phyloP scores from a whole-genome alignment of 1,284 basidiomycete species.

The Austropuccinia psidii region DNA sequence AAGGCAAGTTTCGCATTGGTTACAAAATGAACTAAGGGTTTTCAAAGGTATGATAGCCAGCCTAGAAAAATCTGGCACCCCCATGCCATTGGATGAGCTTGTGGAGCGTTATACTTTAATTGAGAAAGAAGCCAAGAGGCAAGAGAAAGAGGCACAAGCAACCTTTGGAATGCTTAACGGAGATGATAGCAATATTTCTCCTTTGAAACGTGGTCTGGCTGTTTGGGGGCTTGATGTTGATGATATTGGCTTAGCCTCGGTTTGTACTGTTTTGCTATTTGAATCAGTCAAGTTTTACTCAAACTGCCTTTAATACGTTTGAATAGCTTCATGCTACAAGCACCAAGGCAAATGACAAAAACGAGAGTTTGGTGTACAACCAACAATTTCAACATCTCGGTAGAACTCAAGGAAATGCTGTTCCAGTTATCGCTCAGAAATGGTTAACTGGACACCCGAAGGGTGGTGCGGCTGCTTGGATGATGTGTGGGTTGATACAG shows the following conservation, averaged over 20 bases:
- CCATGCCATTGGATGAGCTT: constrained; percentile 62
- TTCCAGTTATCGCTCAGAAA: constrained; percentile 95
- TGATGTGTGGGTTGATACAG: constrained; percentile 86
- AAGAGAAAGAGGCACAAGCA: constrained; percentile 79
- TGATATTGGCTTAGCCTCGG: constrained; percentile 60
- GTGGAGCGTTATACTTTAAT: constrained; percentile 66
- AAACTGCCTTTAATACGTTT: no score
- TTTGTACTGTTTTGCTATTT: constrained; percentile 52
- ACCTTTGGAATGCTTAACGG: constrained; percentile 94
- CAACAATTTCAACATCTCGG: constrained; percentile 78
- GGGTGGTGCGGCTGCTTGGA: constrained; percentile 96
- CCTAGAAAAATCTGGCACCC: constrained; percentile 53
- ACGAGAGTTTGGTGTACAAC: constrained; percentile 95
- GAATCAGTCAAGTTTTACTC: no score
- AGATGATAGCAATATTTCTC: constrained; percentile 70
- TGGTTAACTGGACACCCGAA: constrained; percentile 90
- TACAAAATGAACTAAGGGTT: constrained; percentile 73
- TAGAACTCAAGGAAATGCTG: constrained; percentile 83
- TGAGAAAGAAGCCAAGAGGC: constrained; percentile 74
- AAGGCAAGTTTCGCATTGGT: constrained; percentile 84
- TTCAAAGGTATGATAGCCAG: constrained; percentile 67
- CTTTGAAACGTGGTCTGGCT: constrained; percentile 85
- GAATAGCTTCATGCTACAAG: constrained; percentile 87
- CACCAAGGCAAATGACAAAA: constrained; percentile 96
- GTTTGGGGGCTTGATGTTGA: constrained; percentile 91